Evolutionary conservation across 2,329 filamentous ascomycete species (phyloP), one percentile per base, ranked within the genome.

Genomic region (Aspergillus jensenii): DNA sequence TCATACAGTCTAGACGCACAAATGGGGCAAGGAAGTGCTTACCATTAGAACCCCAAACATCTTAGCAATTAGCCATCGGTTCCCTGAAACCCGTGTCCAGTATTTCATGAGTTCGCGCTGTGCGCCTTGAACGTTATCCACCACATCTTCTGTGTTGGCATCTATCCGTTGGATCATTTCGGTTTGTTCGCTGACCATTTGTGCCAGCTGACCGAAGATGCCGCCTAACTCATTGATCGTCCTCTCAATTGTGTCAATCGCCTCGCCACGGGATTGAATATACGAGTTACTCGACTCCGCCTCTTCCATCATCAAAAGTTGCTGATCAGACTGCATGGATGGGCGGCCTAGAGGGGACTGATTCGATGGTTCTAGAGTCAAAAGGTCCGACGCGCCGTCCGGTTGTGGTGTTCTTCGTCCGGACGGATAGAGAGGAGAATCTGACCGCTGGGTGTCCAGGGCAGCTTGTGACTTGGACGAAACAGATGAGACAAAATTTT

Each of bases 131-230:
- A 99, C 93, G 68, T 99, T 99, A 70, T 98, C 93, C 55, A 99
- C 93, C 6, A 99, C 91, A 67, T 97, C 93, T 71, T 99, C 95
- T 1, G 93, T 97, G 75, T 98, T 97, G 64, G 93, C 93, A 69
- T 98, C 93, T 70, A 97, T 97, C 50, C 93, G 84, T 76, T 98
- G 91, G 64, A 99, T 96, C 89, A 96, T 96, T 76, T 97, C 95
- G 61, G 90, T 91, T 78, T 99, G 95, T 74, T 99, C 93, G 55
- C 90, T 91, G 31, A 99, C 95, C 95, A 99, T 98, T 65, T 91
- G 88, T 37, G 95, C 93, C 50, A 99, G 80, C 75, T 99, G 93
- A 8, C 92, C 91, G 73, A 98, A 98, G 61, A 97, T 97, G 14
- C 89, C 82, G 27, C 95, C 95, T 1, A 99, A 82, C 73, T 99